Evolutionary conservation across 306 rosid species (phyloP).

Genomic region (Cyclanthera cordifolia): DNA sequence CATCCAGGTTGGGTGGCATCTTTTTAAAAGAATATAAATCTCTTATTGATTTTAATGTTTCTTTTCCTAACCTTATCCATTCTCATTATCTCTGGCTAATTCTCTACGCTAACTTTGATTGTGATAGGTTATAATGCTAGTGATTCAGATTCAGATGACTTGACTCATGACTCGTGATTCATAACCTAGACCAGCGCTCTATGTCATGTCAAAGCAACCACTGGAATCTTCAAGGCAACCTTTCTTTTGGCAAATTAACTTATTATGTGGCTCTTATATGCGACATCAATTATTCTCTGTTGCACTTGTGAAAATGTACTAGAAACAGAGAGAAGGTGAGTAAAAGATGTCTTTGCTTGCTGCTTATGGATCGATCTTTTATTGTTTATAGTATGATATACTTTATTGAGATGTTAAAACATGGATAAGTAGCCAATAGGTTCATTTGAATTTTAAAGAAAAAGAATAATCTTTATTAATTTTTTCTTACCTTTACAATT

Average conservation of each 20-base stretch:
- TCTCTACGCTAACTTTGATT: conserved; percentile 10
- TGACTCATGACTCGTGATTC: conserved; percentile 42
- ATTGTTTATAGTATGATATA: neutral
- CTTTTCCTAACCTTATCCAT: neutral
- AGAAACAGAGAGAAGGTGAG: neutral
- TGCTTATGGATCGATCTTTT: neutral
- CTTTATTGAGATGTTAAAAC: neutral
- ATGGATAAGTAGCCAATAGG: too few relatives aligned
- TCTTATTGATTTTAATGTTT: neutral
- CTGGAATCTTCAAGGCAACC: neutral
- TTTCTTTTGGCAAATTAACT: neutral
- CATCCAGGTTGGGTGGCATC: conserved; percentile 56
- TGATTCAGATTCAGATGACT: conserved; percentile 87
- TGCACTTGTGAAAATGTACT: neutral
- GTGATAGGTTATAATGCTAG: conserved; percentile 75
- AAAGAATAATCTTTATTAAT: too few relatives aligned
- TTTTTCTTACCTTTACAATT: too few relatives aligned
- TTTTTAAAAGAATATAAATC: neutral
- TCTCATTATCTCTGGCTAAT: neutral
- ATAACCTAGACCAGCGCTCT: conserved; percentile 20
- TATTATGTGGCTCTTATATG: neutral
- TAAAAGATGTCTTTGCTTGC: neutral
- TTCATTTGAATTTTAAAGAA: too few relatives aligned
- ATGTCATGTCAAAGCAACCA: conserved; percentile 2
- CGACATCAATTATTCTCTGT: neutral